These are phyloP conservation scores for Angomonas deanei DNA, from an alignment of 208 protist species.

Conservation along the genomic window DNA sequence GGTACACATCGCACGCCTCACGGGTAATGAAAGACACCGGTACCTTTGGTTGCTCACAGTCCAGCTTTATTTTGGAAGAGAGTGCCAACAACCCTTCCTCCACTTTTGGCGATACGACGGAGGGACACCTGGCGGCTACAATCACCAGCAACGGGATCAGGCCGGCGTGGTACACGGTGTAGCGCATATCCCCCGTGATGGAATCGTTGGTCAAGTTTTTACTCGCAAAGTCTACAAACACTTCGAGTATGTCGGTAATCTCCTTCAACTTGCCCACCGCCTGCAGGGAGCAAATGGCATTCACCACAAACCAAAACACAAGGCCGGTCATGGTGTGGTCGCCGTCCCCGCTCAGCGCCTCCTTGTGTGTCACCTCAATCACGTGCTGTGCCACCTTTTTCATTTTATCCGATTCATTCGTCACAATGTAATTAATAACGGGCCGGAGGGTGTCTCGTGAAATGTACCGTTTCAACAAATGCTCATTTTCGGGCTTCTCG, in stretches of 20 bases:
- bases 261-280: conserved; percentile 5
- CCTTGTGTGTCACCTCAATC: conserved; percentile 23
- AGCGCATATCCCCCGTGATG: conserved; percentile 7
- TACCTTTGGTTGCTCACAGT: conserved; percentile 10
- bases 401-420: conserved; percentile 19
- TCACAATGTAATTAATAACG: conserved; percentile 37
- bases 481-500: conserved; percentile 26
- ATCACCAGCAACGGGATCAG: conserved; percentile 61
- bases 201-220: not conserved
- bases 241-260: conserved; percentile 2
- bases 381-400: conserved; percentile 20
- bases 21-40: conserved; percentile 56
- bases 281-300: conserved; percentile 29
- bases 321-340: conserved; percentile 31
- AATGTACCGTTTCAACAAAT: conserved; percentile 23
- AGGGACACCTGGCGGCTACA: conserved; percentile 56
- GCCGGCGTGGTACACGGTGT: conserved; percentile 61
- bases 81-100: conserved; percentile 31
- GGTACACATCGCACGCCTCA: conserved; percentile 75
- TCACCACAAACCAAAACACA: conserved; percentile 70
- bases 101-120: conserved; percentile 23
- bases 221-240: not conserved
- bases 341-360: conserved; percentile 11
- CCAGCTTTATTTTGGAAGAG: conserved; percentile 10
- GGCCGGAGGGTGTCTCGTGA: conserved; percentile 33